Evolutionary conservation across 495 filamentous ascomycete genomes (phyloP).

Genomic region (Penicillium ucsense): DNA sequence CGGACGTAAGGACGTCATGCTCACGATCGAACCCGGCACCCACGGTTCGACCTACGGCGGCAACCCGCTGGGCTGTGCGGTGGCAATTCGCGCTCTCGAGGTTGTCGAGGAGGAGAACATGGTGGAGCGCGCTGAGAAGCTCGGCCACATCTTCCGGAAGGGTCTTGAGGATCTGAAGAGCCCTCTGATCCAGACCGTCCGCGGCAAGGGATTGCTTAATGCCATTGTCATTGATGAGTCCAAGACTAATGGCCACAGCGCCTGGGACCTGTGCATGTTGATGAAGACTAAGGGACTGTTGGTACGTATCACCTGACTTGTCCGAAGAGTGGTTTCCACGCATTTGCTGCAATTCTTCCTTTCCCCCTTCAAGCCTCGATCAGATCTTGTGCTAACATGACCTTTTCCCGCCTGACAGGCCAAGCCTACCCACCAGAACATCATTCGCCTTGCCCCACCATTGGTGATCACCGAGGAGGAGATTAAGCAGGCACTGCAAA

Average conservation of each 20-base stretch:
- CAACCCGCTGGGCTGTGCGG: slow-evolving; percentile 93
- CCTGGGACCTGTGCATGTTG: slow-evolving; percentile 96
- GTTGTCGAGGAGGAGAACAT: slow-evolving; percentile 86
- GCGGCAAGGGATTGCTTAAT: slow-evolving; percentile 92
- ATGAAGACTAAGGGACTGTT: slow-evolving; percentile 92
- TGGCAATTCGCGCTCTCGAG: slow-evolving; percentile 93
- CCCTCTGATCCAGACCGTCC: slow-evolving; percentile 71
- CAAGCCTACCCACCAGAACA: slow-evolving; percentile 97
- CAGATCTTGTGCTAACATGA: slow-evolving; percentile 18
- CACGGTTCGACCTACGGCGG: slow-evolving; percentile 97
- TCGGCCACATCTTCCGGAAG: slow-evolving; percentile 78
- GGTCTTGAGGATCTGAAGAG: slow-evolving; percentile 61
- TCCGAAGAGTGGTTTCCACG: too few species aligned
- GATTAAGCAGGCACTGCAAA: slow-evolving; percentile 37
- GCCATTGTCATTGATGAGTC: slow-evolving; percentile 94
- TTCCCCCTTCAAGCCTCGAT: background rate
- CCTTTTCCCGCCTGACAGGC: slow-evolving; percentile 44
- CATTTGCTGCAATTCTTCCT: background rate
- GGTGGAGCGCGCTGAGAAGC: slow-evolving; percentile 65
- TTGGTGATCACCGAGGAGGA: slow-evolving; percentile 49
- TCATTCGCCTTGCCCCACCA: slow-evolving; percentile 57
- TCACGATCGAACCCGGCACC: slow-evolving; percentile 92
- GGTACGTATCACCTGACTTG: slow-evolving; percentile 40
- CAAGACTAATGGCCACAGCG: slow-evolving; percentile 70
- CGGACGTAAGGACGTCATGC: slow-evolving; percentile 84